phyloP scores from a whole-genome alignment of 2,329 filamentous ascomycete genomes.

The Hymenoscyphus occultus region DNA sequence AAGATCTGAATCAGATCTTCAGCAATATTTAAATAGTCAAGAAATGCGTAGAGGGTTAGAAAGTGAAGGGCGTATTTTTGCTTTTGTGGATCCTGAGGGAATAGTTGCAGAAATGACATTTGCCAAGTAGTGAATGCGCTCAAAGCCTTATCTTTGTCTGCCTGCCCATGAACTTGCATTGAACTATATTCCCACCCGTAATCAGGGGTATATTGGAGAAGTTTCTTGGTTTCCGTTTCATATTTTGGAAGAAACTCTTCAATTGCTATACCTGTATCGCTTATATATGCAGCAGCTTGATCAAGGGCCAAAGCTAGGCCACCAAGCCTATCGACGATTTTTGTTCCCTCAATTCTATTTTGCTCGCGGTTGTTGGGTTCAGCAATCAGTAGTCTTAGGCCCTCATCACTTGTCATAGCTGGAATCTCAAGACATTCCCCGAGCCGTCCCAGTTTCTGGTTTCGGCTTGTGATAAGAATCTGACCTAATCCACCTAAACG shows the following conservation, averaged over 20 bases:
- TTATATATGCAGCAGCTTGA: slow-evolving; percentile 5
- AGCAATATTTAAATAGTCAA: slow-evolving; percentile 2
- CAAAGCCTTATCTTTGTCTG: slow-evolving; percentile 7
- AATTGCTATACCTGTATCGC: not conserved
- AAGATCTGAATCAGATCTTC: slow-evolving; percentile 8
- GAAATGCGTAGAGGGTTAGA: slow-evolving; percentile 4
- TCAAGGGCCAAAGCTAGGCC: slow-evolving; percentile 8
- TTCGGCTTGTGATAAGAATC: slow-evolving; percentile 11
- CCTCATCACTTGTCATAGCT: slow-evolving; percentile 7
- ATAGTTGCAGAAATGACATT: slow-evolving; percentile 8
- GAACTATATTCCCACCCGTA: slow-evolving; percentile 8
- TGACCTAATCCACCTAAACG: not conserved
- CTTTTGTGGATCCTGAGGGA: slow-evolving; percentile 3
- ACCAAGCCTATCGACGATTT: slow-evolving; percentile 7
- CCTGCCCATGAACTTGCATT: slow-evolving; percentile 5
- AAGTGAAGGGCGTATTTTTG: slow-evolving; percentile 3
- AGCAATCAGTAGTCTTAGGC: slow-evolving; percentile 4
- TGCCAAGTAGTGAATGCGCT: slow-evolving; percentile 13
- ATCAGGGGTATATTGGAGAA: slow-evolving; percentile 7
- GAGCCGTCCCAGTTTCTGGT: slow-evolving; percentile 6
- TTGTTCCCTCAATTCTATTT: not conserved
- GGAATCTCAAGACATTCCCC: slow-evolving; percentile 5
- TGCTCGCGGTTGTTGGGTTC: not conserved
- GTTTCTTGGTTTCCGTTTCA: slow-evolving; percentile 3
- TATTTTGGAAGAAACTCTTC: slow-evolving; percentile 8